Conservation (phyloP, 805 yeast genomes). For the Candida verbasci region DNA sequence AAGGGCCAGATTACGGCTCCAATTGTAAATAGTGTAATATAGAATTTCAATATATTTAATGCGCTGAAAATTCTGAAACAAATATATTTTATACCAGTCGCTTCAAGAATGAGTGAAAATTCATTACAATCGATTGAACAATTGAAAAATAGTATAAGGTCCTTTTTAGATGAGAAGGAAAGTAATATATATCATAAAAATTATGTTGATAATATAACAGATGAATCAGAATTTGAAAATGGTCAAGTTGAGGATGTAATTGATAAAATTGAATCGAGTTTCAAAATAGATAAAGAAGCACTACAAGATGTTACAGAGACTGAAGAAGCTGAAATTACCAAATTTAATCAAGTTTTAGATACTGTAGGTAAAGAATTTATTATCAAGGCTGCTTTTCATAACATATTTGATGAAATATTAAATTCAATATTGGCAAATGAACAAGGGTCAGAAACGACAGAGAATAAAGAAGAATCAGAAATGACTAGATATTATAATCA, state of each 20-base stretch:
- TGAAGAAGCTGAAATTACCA: constrained; percentile 11
- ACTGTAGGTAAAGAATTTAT: constrained; percentile 19
- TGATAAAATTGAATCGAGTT: constrained; percentile 2
- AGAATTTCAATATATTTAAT: not conserved
- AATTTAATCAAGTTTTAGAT: constrained; percentile 20
- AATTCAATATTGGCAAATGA: not conserved
- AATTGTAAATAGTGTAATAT: not conserved
- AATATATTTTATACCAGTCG: not conserved
- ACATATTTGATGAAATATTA: constrained; percentile 15
- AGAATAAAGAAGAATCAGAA: constrained; percentile 1
- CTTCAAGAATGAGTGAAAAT: not conserved
- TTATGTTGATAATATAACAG: not conserved
- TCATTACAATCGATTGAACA: not conserved
- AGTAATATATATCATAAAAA: not conserved
- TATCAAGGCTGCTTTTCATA: constrained; percentile 18
- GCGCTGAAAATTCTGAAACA: not conserved
- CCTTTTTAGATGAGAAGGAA: not conserved
- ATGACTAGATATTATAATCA: constrained; percentile 6
- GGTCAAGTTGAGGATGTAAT: not conserved
- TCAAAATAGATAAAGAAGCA: not conserved
- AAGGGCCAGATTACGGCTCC: not conserved
- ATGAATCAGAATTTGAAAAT: constrained; percentile 1
- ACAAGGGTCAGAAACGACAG: not conserved
- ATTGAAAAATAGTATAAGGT: not conserved
- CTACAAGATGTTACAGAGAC: constrained; percentile 5